Evolutionary conservation across 2,329 filamentous ascomycete species (phyloP).

Genomic region (Celoporthe dispersa): DNA sequence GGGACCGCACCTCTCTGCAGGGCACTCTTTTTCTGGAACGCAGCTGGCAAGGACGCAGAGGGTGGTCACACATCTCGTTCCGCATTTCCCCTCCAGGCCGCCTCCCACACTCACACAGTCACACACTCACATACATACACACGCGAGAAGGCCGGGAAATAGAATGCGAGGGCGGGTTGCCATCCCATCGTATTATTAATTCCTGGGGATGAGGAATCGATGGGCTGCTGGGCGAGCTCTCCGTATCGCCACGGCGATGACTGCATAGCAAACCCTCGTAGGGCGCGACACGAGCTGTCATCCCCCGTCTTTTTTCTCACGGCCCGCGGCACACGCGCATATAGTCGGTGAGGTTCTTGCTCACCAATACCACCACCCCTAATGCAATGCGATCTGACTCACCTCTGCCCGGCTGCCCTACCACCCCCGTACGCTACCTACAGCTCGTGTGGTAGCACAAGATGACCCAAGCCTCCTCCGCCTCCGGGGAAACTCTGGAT

Average conservation of each 20-base stretch:
- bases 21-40: neutral
- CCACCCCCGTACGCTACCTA: neutral
- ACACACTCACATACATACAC: neutral
- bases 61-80: conserved; percentile 7
- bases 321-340: conserved; percentile 20
- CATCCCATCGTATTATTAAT: neutral
- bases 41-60: conserved; percentile 5
- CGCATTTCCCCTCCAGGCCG: conserved; percentile 3
- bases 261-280: neutral
- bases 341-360: conserved; percentile 25
- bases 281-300: conserved; percentile 14
- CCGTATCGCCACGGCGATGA: conserved; percentile 6
- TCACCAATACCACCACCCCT: neutral
- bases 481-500: neutral
- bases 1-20: neutral
- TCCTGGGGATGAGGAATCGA: neutral
- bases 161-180: conserved; percentile 2
- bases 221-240: neutral
- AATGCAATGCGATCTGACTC: conserved; percentile 23
- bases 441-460: conserved; percentile 15
- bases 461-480: neutral
- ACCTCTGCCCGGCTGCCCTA: conserved; percentile 4
- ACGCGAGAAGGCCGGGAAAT: neutral
- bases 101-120: neutral
- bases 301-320: conserved; percentile 1